Base-by-base conservation (phyloP, 2,329 filamentous ascomycete species). In the Alternaria dauci region DNA sequence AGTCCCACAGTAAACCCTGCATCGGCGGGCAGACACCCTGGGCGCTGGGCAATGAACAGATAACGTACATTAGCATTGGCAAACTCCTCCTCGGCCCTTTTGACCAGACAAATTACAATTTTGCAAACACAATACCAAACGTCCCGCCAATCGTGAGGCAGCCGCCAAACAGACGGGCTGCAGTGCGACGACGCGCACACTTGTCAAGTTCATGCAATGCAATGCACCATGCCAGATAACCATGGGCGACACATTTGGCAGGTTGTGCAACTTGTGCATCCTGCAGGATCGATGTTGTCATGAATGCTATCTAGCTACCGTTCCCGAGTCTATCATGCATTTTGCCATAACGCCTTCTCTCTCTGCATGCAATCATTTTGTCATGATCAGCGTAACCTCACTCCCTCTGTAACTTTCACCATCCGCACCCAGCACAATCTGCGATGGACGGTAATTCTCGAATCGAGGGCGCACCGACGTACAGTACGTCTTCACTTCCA, bases 401-500 rank as follows among this genome's bases (percentile, higher is more conserved):
- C 38, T n/a, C 16, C 55, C 18, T 44, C 30, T 30, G 18, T 8
- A 28, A 32, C 28, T 34, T 50, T 18, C 46, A 50, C 26, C 38
- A 38, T 28, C 52, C 42, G 52, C 41, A 47, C n/a, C 52, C 50
- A 32, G 23, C 34, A 30, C 28, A 9, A 36, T 59, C 32, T 23
- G 38, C 38, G 11, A 46, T 42, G 20, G 12, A 18, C 36, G 52
- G 52, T 36, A 20, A n/a, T 50, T 46, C 43, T 28, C 16, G 36
- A 30, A 39, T 56, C 26, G 25, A 46, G 38, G n/a, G 32, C 41
- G 50, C 52, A 60, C 41, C 34, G 14, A 39, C 30, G 30, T 44
- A 51, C 28, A 32, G 23, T 26, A 18, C 41, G 18, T 32, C 23
- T 30, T 62, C 67, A 79, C 57, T 75, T 82, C 84, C 84, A 86